Base-by-base conservation (phyloP, 2,329 filamentous ascomycete genomes). In the Botrytis deweyae region DNA sequence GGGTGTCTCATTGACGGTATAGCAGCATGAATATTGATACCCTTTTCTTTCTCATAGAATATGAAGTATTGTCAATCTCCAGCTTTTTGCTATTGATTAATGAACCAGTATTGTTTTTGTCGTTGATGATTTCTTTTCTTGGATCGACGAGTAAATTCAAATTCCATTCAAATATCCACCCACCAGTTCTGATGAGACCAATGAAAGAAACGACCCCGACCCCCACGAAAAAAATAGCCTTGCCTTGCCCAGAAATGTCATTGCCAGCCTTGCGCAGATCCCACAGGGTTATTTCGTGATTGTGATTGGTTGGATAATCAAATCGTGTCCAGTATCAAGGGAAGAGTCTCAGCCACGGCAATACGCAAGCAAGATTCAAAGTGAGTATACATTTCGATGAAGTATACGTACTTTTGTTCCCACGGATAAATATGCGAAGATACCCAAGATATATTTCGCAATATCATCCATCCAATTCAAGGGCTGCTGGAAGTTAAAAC, bases 281-380 rank as follows among this genome's bases (percentile, higher is more conserved):
- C 61, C 58, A 20, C 62, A 52, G 61, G 61, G 18, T 38, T 42
- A 16, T 9, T 62, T 18, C 46, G 38, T 7, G 3, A 49, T 8
- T 7, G 10, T 68, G 40, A 72, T 72, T 72, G 46, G 63, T 16
- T 61, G 22, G 40, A 67, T 40, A 42, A 65, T 55, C 59, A 49
- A 71, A 55, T 72, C 70, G 70, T 72, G 70, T 65, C 65, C 70
- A 72, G 42, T 72, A 72, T 64, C 69, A 49, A 49, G 36, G 33
- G 20, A 62, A 55, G 46, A 58, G 70, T 68, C 52, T 70, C 72
- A 73, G 72, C 66, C 72, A 70, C 52, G 49, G 29, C 46, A 44
- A 40, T 68, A 61, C 44, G 55, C 38, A 49, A 49, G 42, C 29
- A 55, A 29, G n/a, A 14, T 61, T 46, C 20, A 9, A 61, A 36